These are phyloP conservation scores for Schwanniomyces yamadae DNA, from an alignment of 805 yeast genomes.

Conservation along the genomic window DNA sequence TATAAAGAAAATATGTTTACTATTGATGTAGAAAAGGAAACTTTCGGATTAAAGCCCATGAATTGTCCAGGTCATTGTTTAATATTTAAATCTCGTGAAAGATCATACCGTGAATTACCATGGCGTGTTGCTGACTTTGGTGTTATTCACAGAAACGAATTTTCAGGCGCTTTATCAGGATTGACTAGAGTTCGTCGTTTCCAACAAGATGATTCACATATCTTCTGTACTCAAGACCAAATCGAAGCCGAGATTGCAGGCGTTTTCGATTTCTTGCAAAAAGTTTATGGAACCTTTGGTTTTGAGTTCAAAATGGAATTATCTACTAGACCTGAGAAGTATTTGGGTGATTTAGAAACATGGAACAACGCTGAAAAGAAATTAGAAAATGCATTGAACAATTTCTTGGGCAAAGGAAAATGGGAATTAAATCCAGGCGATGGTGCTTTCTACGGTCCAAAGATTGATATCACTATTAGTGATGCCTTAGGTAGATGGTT, in stretches of 20 bases:
- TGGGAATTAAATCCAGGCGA: constrained; percentile 98
- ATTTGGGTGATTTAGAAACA: constrained; percentile 88
- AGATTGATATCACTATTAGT: constrained; percentile 92
- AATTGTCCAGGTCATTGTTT: constrained; percentile 92
- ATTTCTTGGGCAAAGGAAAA: constrained; percentile 71
- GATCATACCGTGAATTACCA: constrained; percentile 95
- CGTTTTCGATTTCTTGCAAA: constrained; percentile 81
- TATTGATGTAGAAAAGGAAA: constrained; percentile 95
- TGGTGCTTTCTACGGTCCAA: constrained; percentile 95
- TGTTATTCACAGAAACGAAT: constrained; percentile 95
- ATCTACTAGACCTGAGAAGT: constrained; percentile 96
- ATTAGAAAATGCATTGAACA: constrained; percentile 77
- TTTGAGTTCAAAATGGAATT: constrained; percentile 95
- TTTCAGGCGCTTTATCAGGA: constrained; percentile 86
- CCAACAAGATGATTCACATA: constrained; percentile 99
- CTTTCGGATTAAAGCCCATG: constrained; percentile 93
- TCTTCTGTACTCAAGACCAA: constrained; percentile 92
- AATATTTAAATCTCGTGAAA: constrained; percentile 86
- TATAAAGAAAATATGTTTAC: constrained; percentile 97
- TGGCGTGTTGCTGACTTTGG: constrained; percentile 99
- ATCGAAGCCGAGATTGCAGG: constrained; percentile 81
- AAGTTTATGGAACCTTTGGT: constrained; percentile 87
- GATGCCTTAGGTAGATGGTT: constrained; percentile 96
- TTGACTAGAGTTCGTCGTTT: constrained; percentile 97
- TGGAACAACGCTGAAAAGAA: constrained; percentile 91